These are phyloP conservation scores for Ilex paraguariensis DNA, from an alignment of 305 asterid species.

Conservation along the genomic window DNA sequence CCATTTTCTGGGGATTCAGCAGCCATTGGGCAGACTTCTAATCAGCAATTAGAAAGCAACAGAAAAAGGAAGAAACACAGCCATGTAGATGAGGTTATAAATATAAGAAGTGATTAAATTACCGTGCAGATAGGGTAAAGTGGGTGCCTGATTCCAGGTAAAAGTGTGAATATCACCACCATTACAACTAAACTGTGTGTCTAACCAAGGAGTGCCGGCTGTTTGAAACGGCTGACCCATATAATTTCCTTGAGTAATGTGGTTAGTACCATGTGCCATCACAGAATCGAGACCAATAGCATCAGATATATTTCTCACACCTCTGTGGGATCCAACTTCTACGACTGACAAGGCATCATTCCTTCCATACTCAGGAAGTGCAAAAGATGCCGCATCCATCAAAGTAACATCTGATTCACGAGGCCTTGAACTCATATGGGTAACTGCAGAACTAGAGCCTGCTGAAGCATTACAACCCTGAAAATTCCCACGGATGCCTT, in stretches of 20 bases:
- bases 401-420: constrained; percentile 32
- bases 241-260: constrained; percentile 54
- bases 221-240: constrained; percentile 46
- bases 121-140: constrained; percentile 57
- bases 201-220: constrained; percentile 47
- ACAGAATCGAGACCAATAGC: constrained; percentile 42
- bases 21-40: constrained; percentile 8
- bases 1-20: neutral
- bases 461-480: constrained; percentile 40
- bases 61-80: constrained; percentile 3
- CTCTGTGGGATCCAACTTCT: constrained; percentile 42
- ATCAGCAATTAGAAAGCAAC: constrained; percentile 5
- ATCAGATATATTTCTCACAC: constrained; percentile 42
- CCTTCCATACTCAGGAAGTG: constrained; percentile 39
- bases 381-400: constrained; percentile 29
- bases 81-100: neutral
- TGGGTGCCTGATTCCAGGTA: constrained; percentile 56
- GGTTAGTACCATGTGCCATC: constrained; percentile 32
- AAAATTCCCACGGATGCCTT: constrained; percentile 43
- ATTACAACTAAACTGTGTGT: constrained; percentile 21
- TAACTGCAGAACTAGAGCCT: constrained; percentile 58
- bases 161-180: constrained; percentile 23
- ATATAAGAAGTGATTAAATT: constrained; percentile 14
- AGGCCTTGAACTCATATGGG: constrained; percentile 29
- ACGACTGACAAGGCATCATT: constrained; percentile 30